A percentile compares a stretch with the other conserved stretches of the same genome.
Conservation (phyloP, 208 protist species). For the Leishmania braziliensis region DNA sequence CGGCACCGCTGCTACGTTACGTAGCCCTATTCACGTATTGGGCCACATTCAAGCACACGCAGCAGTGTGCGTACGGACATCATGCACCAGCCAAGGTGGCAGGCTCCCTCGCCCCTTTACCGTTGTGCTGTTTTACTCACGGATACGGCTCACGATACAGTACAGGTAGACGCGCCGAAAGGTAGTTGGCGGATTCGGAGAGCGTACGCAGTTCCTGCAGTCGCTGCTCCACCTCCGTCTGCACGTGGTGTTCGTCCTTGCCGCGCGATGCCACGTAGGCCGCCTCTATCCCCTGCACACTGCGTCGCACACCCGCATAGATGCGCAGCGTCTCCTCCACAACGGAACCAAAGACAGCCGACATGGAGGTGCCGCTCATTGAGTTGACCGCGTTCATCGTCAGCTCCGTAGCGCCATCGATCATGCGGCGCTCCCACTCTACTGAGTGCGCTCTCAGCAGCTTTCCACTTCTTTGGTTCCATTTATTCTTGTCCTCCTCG, state of each 20-base stretch:
- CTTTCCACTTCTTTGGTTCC: background rate
- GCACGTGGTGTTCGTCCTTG: constrained; percentile 18
- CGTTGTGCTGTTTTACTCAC: background rate
- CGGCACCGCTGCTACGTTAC: background rate
- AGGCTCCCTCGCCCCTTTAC: background rate
- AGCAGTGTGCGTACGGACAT: background rate
- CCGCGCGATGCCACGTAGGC: constrained; percentile 2
- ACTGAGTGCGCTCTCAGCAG: constrained; percentile 1
- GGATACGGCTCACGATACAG: constrained; percentile 42
- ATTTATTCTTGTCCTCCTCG: background rate
- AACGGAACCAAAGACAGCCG: constrained; percentile 47
- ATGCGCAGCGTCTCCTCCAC: constrained; percentile 56
- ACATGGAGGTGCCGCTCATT: constrained; percentile 54
- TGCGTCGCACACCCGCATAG: constrained; percentile 33
- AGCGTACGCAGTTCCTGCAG: constrained; percentile 40
- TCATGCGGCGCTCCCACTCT: constrained; percentile 54
- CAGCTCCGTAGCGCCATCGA: constrained; percentile 53
- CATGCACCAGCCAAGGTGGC: background rate
- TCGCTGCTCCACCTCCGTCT: constrained; percentile 12
- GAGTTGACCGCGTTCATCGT: constrained; percentile 64
- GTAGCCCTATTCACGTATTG: background rate
- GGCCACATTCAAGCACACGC: background rate
- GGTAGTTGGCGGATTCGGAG: constrained; percentile 30
- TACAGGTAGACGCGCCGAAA: constrained; percentile 43
- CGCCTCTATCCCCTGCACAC: constrained; percentile 11